Conservation (phyloP, 192 early-diverging fungal genomes). For the Coemansia umbellata region DNA sequence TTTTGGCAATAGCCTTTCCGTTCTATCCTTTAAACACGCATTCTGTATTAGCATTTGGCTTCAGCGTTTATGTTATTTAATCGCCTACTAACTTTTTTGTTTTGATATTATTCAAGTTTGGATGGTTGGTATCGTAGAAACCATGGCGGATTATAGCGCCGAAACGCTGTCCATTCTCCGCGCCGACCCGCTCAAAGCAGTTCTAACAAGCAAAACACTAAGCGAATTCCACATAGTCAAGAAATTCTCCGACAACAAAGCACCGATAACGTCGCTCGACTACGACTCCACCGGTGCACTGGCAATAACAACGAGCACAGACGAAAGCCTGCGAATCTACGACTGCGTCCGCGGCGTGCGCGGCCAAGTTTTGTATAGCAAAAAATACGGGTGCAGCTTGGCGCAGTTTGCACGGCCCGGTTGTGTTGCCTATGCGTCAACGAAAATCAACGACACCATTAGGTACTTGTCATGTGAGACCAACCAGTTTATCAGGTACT, state of each 20-base stretch:
- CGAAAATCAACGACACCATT: conserved; percentile 91
- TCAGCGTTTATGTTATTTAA: too few relatives aligned
- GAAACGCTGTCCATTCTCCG: conserved; percentile 22
- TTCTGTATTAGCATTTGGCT: too few relatives aligned
- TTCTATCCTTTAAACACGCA: too few relatives aligned
- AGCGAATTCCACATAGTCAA: conserved; percentile 54
- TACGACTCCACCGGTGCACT: conserved; percentile 73
- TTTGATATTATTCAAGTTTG: too few relatives aligned
- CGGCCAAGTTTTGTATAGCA: conserved; percentile 75
- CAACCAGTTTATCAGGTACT: conserved; percentile 92
- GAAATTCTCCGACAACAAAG: conserved; percentile 72
- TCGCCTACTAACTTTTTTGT: too few relatives aligned
- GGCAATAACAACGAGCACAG: conserved; percentile 74
- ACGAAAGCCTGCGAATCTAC: conserved; percentile 87
- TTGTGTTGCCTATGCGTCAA: conserved; percentile 86
- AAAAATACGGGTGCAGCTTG: conserved; percentile 92
- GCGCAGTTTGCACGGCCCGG: conserved; percentile 79
- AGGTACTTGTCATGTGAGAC: conserved; percentile 93
- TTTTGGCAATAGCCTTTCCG: too few relatives aligned
- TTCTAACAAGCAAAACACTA: conserved; percentile 14
- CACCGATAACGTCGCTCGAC: conserved; percentile 73
- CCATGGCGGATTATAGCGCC: conserved; percentile 6
- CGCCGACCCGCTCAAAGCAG: conserved; percentile 24
- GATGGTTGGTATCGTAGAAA: background rate
- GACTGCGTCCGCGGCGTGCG: conserved; percentile 72